phyloP scores from a whole-genome alignment of 2,329 filamentous ascomycete species.

The Laburnicola sp. region DNA sequence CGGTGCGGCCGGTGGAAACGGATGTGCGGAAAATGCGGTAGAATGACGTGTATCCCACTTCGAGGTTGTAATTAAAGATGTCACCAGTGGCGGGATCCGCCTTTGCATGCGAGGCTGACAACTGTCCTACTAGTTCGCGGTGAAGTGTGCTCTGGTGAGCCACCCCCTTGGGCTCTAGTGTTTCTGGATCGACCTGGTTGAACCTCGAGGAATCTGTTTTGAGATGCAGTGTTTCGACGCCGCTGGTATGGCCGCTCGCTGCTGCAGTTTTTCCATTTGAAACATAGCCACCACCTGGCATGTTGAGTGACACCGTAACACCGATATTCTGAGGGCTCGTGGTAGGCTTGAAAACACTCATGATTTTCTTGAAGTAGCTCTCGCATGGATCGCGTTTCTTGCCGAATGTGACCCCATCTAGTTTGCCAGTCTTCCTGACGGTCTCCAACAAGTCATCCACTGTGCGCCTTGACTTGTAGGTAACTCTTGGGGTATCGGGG shows the following conservation, averaged over 20 bases:
- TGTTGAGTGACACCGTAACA: slow-evolving; percentile 67
- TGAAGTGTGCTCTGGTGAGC: slow-evolving; percentile 65
- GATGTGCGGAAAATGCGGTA: slow-evolving; percentile 73
- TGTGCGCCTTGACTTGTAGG: slow-evolving; percentile 72
- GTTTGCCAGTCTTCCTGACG: slow-evolving; percentile 62
- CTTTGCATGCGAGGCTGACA: slow-evolving; percentile 72
- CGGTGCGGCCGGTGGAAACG: slow-evolving; percentile 64
- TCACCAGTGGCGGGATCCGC: slow-evolving; percentile 74
- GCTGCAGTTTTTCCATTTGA: slow-evolving; percentile 12
- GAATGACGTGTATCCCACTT: slow-evolving; percentile 58
- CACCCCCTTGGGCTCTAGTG: slow-evolving; percentile 71
- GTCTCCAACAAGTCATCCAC: slow-evolving; percentile 64
- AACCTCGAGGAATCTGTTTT: slow-evolving; percentile 61
- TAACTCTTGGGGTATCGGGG: slow-evolving; percentile 51
- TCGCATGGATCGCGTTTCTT: slow-evolving; percentile 75
- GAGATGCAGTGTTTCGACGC: slow-evolving; percentile 58
- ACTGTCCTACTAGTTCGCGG: slow-evolving; percentile 66
- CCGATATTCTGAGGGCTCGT: slow-evolving; percentile 59
- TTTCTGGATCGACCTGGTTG: slow-evolving; percentile 68
- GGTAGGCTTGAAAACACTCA: slow-evolving; percentile 59
- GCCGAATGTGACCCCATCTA: slow-evolving; percentile 65
- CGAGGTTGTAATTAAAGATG: slow-evolving; percentile 80
- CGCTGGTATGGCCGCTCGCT: slow-evolving; percentile 37
- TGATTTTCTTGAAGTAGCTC: slow-evolving; percentile 71
- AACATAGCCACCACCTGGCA: slow-evolving; percentile 55